phyloP scores from a whole-genome alignment of 306 rosid genomes.

The Malus sylvestris region DNA sequence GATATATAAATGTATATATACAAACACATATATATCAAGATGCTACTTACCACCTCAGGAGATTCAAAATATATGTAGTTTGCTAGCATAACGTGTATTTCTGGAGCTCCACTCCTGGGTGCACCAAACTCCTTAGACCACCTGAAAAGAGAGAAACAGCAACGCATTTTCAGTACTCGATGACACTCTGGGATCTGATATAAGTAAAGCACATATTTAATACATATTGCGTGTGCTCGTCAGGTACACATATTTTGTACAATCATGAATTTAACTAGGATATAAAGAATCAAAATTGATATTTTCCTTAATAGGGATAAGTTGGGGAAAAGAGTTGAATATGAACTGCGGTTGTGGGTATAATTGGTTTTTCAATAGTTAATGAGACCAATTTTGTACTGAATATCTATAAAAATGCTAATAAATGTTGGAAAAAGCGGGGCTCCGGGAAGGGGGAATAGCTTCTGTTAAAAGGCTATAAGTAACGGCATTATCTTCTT shows the following conservation, averaged over 20 bases:
- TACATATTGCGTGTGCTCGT: neutral
- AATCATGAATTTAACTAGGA: neutral
- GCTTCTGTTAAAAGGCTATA: neutral
- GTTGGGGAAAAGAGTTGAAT: neutral
- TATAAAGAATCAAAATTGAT: neutral
- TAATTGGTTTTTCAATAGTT: neutral
- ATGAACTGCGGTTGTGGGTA: neutral
- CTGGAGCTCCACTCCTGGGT: conserved; percentile 62
- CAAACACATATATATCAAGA: neutral
- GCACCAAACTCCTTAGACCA: conserved; percentile 90
- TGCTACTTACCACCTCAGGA: conserved; percentile 74
- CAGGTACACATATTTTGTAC: neutral
- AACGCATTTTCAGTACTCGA: neutral
- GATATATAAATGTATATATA: too few species aligned
- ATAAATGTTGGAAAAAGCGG: neutral
- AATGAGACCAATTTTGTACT: neutral
- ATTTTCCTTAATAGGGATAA: neutral
- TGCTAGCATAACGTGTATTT: conserved; percentile 79
- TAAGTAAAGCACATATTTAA: neutral
- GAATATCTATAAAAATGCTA: neutral
- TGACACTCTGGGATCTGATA: neutral
- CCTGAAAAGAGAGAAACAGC: conserved; percentile 30
- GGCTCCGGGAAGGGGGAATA: neutral
- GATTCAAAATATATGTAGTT: conserved; percentile 83
- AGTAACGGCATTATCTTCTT: neutral